Conservation (phyloP, 2,329 filamentous ascomycete species). For the Aplosporella prunicola region DNA sequence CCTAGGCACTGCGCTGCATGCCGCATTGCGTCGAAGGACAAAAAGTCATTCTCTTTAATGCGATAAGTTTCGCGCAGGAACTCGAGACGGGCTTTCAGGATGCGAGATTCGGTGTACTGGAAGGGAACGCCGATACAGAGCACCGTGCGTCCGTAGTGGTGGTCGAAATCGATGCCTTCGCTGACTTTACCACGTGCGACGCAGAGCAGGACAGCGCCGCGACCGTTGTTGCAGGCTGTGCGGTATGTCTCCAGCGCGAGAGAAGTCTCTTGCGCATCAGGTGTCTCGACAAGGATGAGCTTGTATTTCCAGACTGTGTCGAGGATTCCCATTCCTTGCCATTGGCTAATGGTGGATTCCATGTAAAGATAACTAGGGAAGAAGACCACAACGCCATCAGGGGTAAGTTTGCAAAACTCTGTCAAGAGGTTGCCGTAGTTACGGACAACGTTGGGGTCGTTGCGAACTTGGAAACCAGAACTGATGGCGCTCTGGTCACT, state of each 20-base stretch:
- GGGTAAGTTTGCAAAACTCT: conserved; percentile 92
- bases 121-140: conserved; percentile 95
- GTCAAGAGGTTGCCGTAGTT: conserved; percentile 92
- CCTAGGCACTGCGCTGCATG: conserved; percentile 95
- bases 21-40: conserved; percentile 99
- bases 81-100: conserved; percentile 88
- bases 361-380: conserved; percentile 98
- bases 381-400: conserved; percentile 97
- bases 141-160: conserved; percentile 94
- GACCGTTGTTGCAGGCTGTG: conserved; percentile 93
- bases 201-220: conserved; percentile 85
- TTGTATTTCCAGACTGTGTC: conserved; percentile 99
- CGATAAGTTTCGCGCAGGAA: conserved; percentile 96
- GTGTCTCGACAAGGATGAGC: conserved; percentile 92
- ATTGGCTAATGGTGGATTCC: conserved; percentile 98
- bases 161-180: conserved; percentile 98
- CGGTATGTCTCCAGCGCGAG: conserved; percentile 93
- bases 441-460: conserved; percentile 90
- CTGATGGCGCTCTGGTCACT: conserved; percentile 90
- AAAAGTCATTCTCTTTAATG: conserved; percentile 92
- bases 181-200: conserved; percentile 96
- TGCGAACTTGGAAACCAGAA: conserved; percentile 88
- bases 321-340: conserved; percentile 96
- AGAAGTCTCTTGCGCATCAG: conserved; percentile 93
- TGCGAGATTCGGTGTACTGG: conserved; percentile 96